Evolutionary conservation across 2,329 filamentous ascomycete species (phyloP).

Genomic region (Leptographium galeiforme): DNA sequence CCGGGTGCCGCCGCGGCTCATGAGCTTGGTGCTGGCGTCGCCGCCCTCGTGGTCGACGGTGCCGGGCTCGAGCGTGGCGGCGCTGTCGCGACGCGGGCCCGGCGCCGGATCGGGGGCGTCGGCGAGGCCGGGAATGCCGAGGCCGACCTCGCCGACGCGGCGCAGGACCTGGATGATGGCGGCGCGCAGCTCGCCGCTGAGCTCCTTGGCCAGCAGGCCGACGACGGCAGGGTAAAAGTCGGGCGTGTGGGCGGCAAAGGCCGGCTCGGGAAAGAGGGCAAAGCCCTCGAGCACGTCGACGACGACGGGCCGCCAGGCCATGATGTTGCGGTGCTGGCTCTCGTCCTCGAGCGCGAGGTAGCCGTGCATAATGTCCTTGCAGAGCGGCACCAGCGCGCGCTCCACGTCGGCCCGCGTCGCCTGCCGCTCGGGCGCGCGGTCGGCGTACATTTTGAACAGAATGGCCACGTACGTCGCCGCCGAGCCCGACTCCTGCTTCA

Average conservation of each 20-base stretch:
- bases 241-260: slow-evolving; percentile 66
- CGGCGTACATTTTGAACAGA: slow-evolving; percentile 92
- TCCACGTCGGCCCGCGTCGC: slow-evolving; percentile 75
- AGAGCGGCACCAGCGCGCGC: slow-evolving; percentile 82
- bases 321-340: slow-evolving; percentile 90
- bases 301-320: slow-evolving; percentile 93
- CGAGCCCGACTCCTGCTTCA: slow-evolving; percentile 91
- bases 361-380: slow-evolving; percentile 79
- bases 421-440: slow-evolving; percentile 69
- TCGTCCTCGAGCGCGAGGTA: slow-evolving; percentile 87
- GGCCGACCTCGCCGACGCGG: slow-evolving; percentile 66
- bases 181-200: slow-evolving; percentile 64
- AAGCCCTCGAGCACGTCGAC: slow-evolving; percentile 95
- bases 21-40: slow-evolving; percentile 14
- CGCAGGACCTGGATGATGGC: slow-evolving; percentile 67
- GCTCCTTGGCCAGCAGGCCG: slow-evolving; percentile 69
- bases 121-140: slow-evolving; percentile 32
- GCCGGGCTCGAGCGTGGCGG: neutral
- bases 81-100: slow-evolving; percentile 8
- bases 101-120: neutral
- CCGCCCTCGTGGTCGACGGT: slow-evolving; percentile 13
- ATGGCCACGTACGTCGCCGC: slow-evolving; percentile 94
- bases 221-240: slow-evolving; percentile 80
- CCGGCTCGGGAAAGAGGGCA: slow-evolving; percentile 63
- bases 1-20: slow-evolving; percentile 12